Base-by-base conservation (phyloP, 2,329 filamentous ascomycete species). In the Diplodia seriata region DNA sequence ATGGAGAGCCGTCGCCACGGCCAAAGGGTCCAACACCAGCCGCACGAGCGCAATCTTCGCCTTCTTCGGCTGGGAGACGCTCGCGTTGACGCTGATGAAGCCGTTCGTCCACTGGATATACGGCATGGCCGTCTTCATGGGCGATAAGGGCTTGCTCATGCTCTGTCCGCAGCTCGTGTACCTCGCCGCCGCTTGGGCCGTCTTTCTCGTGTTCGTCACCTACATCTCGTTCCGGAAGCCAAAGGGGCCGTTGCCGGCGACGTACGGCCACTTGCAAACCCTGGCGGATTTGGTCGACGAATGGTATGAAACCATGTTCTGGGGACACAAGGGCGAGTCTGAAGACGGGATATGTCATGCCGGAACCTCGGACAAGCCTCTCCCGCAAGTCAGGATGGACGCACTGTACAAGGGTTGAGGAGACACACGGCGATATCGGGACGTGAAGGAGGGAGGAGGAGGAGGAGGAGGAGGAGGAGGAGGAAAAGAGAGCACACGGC, bases 341-440 rank as follows among this genome's bases (percentile, higher is more conserved):
- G 26, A 54, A 1, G 2, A 36, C 29, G 51, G 29, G 2, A 20
- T 54, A 14, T 54, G 29, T 3, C 51, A 54, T 31, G 51, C 51
- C 15, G 29, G 26, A 5, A 54, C 51, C 2, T 54, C 51, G 0
- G 26, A 54, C 3, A 29, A 7, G 6, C 51, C 23, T 29, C 26
- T 54, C 18, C 12, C 20, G 18, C 15, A 54, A 54, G 51, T 54
- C 20, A 54, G 51, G 26, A 54, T 33, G 51, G 51, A 54, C 15
- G 23, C 51, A 18, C 29, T 54, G 26, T 54, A 33, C n/a, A 54
- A 33, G 50, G 50, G 50, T 31, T 5, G 31, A 31, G 31, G 5
- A 31, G 4, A 31, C 8, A 33, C 23, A 26, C 23, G 23, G 23
- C 23, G 2, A 3, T 26, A 3, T 26, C 23, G 3, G 23, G 23